Evolutionary conservation across 805 yeast genomes (phyloP).

Genomic region (Saturnispora hagleri): DNA sequence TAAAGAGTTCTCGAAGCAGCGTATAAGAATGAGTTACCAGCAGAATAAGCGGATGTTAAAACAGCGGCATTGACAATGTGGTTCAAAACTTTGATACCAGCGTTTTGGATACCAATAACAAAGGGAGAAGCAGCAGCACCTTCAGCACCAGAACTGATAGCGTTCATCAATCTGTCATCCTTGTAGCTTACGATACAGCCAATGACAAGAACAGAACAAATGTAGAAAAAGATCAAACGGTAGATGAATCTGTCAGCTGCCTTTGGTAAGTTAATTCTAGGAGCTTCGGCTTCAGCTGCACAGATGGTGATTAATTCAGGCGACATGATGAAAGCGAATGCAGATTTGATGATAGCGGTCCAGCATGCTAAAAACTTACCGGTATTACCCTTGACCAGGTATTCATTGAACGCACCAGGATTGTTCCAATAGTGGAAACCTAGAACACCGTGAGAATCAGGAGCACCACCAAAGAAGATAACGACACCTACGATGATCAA

Average conservation of each 20-base stretch:
- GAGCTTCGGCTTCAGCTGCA: conserved; percentile 27
- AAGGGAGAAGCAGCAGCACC: conserved; percentile 82
- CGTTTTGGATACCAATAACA: conserved; percentile 70
- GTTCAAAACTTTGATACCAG: conserved; percentile 59
- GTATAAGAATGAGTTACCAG: conserved; percentile 70
- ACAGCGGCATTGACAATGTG: conserved; percentile 75
- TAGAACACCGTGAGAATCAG: conserved; percentile 31
- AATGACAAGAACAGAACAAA: conserved; percentile 31
- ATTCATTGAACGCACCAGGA: conserved; percentile 39
- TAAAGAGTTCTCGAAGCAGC: conserved; percentile 67
- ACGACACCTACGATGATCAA: conserved; percentile 47
- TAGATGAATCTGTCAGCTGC: conserved; percentile 26
- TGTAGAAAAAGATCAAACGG: conserved; percentile 27
- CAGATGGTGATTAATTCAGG: conserved; percentile 27
- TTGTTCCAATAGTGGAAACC: conserved; percentile 37
- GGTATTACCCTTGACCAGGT: conserved; percentile 41
- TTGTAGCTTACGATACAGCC: conserved; percentile 41
- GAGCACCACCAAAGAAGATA: conserved; percentile 61
- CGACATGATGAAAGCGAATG: conserved; percentile 47
- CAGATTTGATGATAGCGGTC: conserved; percentile 55
- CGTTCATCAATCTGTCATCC: conserved; percentile 33
- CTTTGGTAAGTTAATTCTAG: conserved; percentile 27
- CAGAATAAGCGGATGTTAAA: conserved; percentile 40
- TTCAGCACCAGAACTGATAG: conserved; percentile 37
- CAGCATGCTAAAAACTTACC: conserved; percentile 59